Conservation (phyloP, 1,139 yeast genomes). For the Debaryomyces nepalensis region DNA sequence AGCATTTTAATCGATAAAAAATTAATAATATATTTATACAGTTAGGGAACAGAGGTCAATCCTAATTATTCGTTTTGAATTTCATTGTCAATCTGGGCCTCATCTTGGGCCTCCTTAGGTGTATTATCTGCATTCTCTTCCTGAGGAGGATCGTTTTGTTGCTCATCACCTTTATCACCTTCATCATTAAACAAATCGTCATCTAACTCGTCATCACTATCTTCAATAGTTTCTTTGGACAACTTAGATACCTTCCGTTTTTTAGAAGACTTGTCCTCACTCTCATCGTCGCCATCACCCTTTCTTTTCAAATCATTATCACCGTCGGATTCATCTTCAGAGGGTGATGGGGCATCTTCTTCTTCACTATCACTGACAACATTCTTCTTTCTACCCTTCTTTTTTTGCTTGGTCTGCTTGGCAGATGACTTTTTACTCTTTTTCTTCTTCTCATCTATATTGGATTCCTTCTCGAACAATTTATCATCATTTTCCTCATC, state of each 20-base stretch:
- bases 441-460: conserved; percentile 25
- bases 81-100: conserved; percentile 6
- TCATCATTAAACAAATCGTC: conserved; percentile 26
- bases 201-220: conserved; percentile 56
- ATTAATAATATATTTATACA: conserved; percentile 11
- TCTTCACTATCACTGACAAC: conserved; percentile 38
- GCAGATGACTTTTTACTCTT: conserved; percentile 18
- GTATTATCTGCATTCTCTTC: background rate
- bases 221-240: conserved; percentile 55
- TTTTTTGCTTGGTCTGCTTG: conserved; percentile 23
- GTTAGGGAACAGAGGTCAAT: background rate
- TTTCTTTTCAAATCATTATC: conserved; percentile 26
- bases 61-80: conserved; percentile 9
- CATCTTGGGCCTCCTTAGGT: background rate
- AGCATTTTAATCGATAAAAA: conserved; percentile 9
- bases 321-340: conserved; percentile 24
- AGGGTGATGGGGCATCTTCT: conserved; percentile 23
- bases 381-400: conserved; percentile 27
- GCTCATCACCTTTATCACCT: conserved; percentile 12
- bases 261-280: conserved; percentile 15
- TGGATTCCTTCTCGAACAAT: conserved; percentile 34
- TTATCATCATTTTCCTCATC: conserved; percentile 43
- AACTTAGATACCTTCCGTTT: conserved; percentile 38
- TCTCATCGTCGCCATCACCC: conserved; percentile 29
- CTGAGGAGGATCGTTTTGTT: background rate